These are phyloP conservation scores for Xylariaceae sp. DNA, from an alignment of 2,329 filamentous ascomycete species.

Conservation along the genomic window DNA sequence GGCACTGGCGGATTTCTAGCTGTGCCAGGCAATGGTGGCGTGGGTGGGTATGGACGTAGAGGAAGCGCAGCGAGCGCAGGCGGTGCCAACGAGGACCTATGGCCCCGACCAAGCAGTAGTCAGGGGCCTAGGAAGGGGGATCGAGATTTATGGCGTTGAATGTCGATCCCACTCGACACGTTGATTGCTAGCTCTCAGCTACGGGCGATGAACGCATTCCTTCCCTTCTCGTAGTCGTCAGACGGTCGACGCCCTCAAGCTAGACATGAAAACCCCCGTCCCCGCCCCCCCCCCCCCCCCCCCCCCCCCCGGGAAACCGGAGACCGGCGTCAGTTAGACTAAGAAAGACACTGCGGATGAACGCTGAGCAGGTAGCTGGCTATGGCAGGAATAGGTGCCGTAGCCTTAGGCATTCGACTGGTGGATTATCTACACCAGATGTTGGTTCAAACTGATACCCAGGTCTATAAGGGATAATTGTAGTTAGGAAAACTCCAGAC, in stretches of 20 bases:
- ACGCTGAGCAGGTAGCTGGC: background rate
- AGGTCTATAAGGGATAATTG: background rate
- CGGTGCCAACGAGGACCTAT: constrained; percentile 39
- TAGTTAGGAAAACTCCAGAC: background rate
- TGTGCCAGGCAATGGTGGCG: constrained; percentile 44
- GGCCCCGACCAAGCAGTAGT: constrained; percentile 49
- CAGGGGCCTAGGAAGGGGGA: constrained; percentile 43
- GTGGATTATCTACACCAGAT: background rate
- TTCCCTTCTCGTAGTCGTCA: background rate
- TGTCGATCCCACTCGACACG: background rate
- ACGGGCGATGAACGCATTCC: background rate
- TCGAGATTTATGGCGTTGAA: constrained; percentile 48
- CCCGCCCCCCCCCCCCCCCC: too few relatives aligned
- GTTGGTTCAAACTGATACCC: background rate
- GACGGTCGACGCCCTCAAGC: background rate
- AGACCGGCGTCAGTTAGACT: too few relatives aligned
- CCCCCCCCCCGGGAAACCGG: too few relatives aligned
- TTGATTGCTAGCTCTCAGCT: background rate
- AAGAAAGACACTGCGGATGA: background rate
- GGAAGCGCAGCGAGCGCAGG: constrained; percentile 25
- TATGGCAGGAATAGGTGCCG: background rate
- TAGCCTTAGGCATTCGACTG: background rate
- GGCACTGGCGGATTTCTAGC: constrained; percentile 56
- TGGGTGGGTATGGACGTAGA: constrained; percentile 24
- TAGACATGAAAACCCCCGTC: too few relatives aligned